Base-by-base conservation (phyloP, 2,329 filamentous ascomycete genomes). In the Penicillium brasilianum region DNA sequence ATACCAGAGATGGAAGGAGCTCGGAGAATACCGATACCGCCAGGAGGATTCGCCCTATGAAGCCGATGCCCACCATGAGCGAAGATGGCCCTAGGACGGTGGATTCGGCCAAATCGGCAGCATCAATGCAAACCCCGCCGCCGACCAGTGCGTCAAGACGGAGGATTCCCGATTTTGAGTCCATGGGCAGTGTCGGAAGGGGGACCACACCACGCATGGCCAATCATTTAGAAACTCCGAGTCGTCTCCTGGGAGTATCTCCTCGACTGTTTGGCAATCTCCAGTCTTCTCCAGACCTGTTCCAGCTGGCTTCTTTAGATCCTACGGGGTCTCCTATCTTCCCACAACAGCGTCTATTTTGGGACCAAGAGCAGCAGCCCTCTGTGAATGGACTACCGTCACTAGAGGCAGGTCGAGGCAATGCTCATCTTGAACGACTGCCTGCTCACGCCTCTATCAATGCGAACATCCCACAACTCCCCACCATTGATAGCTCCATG, bases 41-140 rank as follows among this genome's bases (percentile, higher is more conserved):
- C 30, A 76, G 68, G 63, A 69, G 74, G 20, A 72, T 72, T 59
- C 72, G 72, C 10, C 53, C 69, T 3, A 58, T 70, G 25, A 77
- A 69, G 55, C 71, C 71, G 8, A 66, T 72, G 58, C 67, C 65
- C 41, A 55, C 60, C 43, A 41, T 66, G 57, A 58, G 63, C 43
- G 72, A 78, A 46, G 72, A 77, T 58, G 73, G 70, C 10, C 71
- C 74, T 20, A 71, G 70, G 16, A 72, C 74, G 16, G 69, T 74
- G 49, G 73, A 72, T 48, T 76, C 76, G 13, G 71, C 74, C 60
- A 79, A 76, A 56, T 80, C 78, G 9, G 78, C 78, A 30, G 78
- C 78, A 36, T 79, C 78, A 14, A 87, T 87, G 79, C 85, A 88
- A 73, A 88, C 86, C 13, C 86, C 86, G 36, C 86, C 86, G 52